phyloP scores from a whole-genome alignment of 208 protist species.

The Trypanosoma mega region DNA sequence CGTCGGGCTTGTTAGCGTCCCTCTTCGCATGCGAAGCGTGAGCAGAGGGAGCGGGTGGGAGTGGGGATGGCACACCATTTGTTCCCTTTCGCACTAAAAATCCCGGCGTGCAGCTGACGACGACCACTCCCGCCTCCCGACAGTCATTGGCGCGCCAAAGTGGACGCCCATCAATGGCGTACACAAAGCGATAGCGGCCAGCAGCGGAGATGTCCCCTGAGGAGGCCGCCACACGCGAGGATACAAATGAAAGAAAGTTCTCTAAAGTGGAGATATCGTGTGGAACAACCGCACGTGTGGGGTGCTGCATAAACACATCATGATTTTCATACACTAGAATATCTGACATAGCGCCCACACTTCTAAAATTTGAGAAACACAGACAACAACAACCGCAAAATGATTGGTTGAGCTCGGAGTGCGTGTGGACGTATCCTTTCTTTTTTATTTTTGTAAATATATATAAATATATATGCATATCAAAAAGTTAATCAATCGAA shows the following conservation, averaged over 20 bases:
- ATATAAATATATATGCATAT: neutral
- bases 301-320: conserved; percentile 48
- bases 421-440: no score
- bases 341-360: conserved; percentile 5
- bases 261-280: conserved; percentile 58
- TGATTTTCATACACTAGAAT: conserved; percentile 64
- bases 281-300: conserved; percentile 37
- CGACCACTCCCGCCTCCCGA: conserved; percentile 45
- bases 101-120: conserved; percentile 58
- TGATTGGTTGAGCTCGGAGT: no score
- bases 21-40: neutral
- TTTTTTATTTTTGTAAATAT: no score
- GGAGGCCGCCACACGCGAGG: conserved; percentile 26
- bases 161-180: conserved; percentile 56
- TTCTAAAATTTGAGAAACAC: neutral
- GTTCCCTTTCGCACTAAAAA: conserved; percentile 37
- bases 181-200: conserved; percentile 70
- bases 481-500: neutral
- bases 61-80: neutral
- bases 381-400: neutral
- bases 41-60: neutral
- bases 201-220: conserved; percentile 24
- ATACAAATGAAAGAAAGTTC: conserved; percentile 56
- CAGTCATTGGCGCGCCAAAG: conserved; percentile 79
- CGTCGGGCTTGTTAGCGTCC: no score